Base-by-base conservation (phyloP, 306 rosid genomes). In the Gastrolobium villosum region DNA sequence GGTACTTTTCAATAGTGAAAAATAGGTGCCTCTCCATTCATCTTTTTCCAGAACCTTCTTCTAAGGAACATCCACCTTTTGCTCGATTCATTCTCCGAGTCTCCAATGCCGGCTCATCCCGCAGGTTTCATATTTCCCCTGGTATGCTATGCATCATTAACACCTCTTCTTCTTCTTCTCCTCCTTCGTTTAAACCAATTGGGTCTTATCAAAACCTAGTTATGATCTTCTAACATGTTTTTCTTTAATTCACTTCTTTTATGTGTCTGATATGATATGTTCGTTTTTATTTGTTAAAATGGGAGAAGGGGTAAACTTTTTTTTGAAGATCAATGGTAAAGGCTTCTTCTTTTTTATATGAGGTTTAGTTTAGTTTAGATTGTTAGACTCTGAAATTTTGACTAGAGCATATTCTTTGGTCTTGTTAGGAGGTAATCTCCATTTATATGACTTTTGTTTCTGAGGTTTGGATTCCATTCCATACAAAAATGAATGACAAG, bases 21-120 rank as follows among this genome's bases (percentile, higher is more conserved):
- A 94, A 88, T 72, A 87, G 87, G 59, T 87, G 65, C 76, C 68
- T 92, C 32, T 87, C 79, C 81, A 86, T 92, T 78, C 96, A 89
- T 53, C 84, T 94, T 15, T 94, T 87, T 87, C 98, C 97, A 10
- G 97, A 90, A 87, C 87, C 89, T 13, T 94, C 94, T 72, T 80
- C 96, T 5, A 94, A 90, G 81, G 92, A 94, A 46, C 90, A 87
- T 28, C 97, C 97, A 35, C 97, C 97, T 0, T 34, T 86, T 77
- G 97, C 96, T 82, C 85, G 94, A 59, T 90, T 92, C 77, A 66
- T 90, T 76, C 88, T 92, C 71, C 86, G 98, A 20, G 84, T 91
- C 54, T 86, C 89, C 49, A 80, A 73, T 82, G 75, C 89, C 3
- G 90, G 89, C 56, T 69, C 88, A 6, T 85, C 88, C 41, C 90